Conservation (phyloP, 2,329 filamentous ascomycete genomes). For the Didymella keratinophila region DNA sequence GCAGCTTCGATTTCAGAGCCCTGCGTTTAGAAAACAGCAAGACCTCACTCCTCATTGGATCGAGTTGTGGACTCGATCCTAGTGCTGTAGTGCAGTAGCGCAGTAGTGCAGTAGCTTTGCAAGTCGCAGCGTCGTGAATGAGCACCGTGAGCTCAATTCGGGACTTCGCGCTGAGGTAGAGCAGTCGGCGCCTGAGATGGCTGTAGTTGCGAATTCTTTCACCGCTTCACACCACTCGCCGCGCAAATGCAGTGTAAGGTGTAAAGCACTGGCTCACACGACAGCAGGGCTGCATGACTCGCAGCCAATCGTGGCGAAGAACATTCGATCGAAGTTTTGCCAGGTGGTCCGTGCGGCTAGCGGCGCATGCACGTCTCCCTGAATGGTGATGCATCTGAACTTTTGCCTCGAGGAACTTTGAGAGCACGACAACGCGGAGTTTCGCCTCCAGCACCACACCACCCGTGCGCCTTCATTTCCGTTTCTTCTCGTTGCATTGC, state of each 20-base stretch:
- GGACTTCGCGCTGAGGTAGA: too few species aligned
- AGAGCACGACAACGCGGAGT: constrained; percentile 6
- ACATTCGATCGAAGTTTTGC: background rate
- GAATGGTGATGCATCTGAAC: constrained; percentile 9
- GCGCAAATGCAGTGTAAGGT: background rate
- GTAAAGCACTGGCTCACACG: background rate
- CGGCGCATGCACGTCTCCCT: background rate
- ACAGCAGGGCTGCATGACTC: background rate
- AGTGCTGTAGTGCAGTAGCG: too few species aligned
- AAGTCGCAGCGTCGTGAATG: too few species aligned
- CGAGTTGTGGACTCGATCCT: too few species aligned
- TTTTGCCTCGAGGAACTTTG: constrained; percentile 6
- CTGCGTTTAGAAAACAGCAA: too few species aligned
- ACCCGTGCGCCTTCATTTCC: constrained; percentile 4
- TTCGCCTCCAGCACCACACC: background rate
- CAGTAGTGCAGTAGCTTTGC: too few species aligned
- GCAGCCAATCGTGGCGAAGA: background rate
- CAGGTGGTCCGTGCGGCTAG: background rate
- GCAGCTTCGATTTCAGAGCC: too few species aligned
- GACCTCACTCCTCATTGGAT: too few species aligned
- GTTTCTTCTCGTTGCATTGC: constrained; percentile 21
- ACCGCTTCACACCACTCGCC: background rate
- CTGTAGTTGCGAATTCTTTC: too few species aligned
- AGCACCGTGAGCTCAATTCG: too few species aligned
- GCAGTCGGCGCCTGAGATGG: too few species aligned